Conservation (phyloP, 495 filamentous ascomycete genomes). For the Rhypophila decipiens region DNA sequence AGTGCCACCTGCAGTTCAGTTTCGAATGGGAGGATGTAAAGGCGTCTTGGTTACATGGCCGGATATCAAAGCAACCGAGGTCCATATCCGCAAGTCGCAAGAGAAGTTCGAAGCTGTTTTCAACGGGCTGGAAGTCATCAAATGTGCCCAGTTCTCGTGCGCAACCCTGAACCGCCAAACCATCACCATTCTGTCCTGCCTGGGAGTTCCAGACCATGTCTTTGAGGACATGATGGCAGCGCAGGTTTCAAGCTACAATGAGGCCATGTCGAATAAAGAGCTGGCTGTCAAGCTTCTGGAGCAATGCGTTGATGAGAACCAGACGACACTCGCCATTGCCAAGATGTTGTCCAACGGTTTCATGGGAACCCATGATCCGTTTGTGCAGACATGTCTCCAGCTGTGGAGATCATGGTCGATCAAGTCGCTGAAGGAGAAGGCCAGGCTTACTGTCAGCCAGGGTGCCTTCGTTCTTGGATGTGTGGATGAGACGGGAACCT, state of each 20-base stretch:
- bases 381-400: constrained; percentile 64
- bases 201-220: constrained; percentile 62
- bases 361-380: constrained; percentile 68
- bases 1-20: constrained; percentile 79
- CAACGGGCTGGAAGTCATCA: constrained; percentile 75
- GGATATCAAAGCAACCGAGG: constrained; percentile 51
- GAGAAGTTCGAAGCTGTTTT: constrained; percentile 74
- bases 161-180: constrained; percentile 85
- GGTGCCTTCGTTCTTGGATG: constrained; percentile 88
- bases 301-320: constrained; percentile 78
- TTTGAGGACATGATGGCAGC: constrained; percentile 61
- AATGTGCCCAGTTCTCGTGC: constrained; percentile 63
- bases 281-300: constrained; percentile 61
- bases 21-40: constrained; percentile 87
- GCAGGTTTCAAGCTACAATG: constrained; percentile 58
- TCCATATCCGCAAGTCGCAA: constrained; percentile 76
- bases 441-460: constrained; percentile 70
- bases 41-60: constrained; percentile 73
- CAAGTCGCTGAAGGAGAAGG: constrained; percentile 87
- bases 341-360: constrained; percentile 76
- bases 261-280: constrained; percentile 57
- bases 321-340: constrained; percentile 66
- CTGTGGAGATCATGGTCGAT: constrained; percentile 80
- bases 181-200: constrained; percentile 71
- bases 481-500: constrained; percentile 71